Conservation (phyloP, 345 rosid species). For the Citrus sp. region DNA sequence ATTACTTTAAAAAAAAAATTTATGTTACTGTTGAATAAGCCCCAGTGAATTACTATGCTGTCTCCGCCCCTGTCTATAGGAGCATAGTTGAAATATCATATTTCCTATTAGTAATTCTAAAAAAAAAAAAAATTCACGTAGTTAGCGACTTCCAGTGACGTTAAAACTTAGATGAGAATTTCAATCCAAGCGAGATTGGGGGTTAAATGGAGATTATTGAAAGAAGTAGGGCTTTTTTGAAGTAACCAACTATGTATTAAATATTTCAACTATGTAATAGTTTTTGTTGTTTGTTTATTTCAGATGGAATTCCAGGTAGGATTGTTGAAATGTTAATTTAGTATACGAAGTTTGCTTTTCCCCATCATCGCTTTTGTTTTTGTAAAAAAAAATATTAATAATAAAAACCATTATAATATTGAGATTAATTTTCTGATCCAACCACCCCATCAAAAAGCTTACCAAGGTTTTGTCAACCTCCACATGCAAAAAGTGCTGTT, state of each 20-base stretch:
- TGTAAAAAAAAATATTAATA: too few relatives aligned
- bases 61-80: too few relatives aligned
- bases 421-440: slow-evolving; percentile 35
- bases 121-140: too few relatives aligned
- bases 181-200: too few relatives aligned
- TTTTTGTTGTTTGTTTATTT: background rate
- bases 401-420: slow-evolving; percentile 7
- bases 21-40: too few relatives aligned
- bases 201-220: background rate
- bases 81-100: too few relatives aligned
- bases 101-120: too few relatives aligned
- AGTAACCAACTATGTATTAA: background rate
- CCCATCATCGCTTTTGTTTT: slow-evolving; percentile 25
- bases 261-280: background rate
- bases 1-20: too few relatives aligned
- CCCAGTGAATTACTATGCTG: too few relatives aligned
- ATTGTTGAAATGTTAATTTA: slow-evolving; percentile 9
- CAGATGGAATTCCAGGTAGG: slow-evolving; percentile 61
- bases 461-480: slow-evolving; percentile 45
- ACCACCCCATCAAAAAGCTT: slow-evolving; percentile 44
- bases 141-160: too few relatives aligned
- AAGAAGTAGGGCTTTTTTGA: slow-evolving; percentile 16
- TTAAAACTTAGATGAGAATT: too few relatives aligned
- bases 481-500: slow-evolving; percentile 55
- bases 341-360: slow-evolving; percentile 2